These are phyloP conservation scores for Heterobasidion irregulare DNA, from an alignment of 1,284 basidiomycete genomes.

Conservation along the genomic window DNA sequence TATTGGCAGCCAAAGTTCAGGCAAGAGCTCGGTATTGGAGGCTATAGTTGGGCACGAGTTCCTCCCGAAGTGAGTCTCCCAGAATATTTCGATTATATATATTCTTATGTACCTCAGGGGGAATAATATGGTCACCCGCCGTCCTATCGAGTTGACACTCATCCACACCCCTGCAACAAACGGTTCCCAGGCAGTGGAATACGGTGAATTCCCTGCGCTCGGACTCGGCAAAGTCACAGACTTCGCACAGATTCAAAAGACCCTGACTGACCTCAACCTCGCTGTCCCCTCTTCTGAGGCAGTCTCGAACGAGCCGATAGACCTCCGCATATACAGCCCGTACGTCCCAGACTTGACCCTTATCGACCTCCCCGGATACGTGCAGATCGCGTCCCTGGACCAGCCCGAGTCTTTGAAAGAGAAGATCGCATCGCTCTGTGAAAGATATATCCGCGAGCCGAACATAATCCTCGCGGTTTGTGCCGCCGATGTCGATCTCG, in stretches of 20 bases:
- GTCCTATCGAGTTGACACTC: conserved; percentile 95
- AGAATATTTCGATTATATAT: not conserved
- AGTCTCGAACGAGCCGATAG: conserved; percentile 93
- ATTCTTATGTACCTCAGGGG: conserved; percentile 47
- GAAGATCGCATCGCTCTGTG: conserved; percentile 85
- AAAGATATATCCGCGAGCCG: conserved; percentile 95
- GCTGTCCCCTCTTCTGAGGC: conserved; percentile 84
- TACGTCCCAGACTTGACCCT: conserved; percentile 95
- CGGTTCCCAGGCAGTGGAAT: conserved; percentile 66
- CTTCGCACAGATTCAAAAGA: conserved; percentile 87
- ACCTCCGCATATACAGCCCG: conserved; percentile 93
- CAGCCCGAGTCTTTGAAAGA: conserved; percentile 94
- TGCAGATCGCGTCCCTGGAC: conserved; percentile 92
- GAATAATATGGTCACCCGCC: conserved; percentile 98
- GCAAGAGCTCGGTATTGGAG: conserved; percentile 96
- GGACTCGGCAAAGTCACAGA: conserved; percentile 85
- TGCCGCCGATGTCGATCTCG: conserved; percentile 96
- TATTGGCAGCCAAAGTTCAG: conserved; percentile 95
- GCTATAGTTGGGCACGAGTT: conserved; percentile 98
- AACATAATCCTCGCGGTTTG: conserved; percentile 98
- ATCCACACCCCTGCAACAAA: conserved; percentile 74
- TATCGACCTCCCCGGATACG: conserved; percentile 96
- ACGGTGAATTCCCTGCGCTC: conserved; percentile 90
- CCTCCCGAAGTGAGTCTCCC: conserved; percentile 76
- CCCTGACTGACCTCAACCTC: conserved; percentile 91